Conservation (phyloP, 176 grass and related monocot genomes). For the barley (Hordeum vulgare) region DNA sequence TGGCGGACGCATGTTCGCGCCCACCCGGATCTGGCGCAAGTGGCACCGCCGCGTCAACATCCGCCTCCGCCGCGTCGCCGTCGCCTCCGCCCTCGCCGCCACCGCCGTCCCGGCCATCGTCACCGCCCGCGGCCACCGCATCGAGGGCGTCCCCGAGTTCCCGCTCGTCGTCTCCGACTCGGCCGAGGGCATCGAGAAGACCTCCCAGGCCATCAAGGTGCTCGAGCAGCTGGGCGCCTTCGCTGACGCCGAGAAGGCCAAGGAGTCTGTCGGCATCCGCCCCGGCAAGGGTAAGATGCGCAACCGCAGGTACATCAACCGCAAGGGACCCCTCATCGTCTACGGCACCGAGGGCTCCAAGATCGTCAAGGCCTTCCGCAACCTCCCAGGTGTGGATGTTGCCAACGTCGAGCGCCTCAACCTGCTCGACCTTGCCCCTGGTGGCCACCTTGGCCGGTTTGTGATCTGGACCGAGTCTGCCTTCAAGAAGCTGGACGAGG, state of each 20-base stretch:
- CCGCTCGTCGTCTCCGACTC: slow-evolving; percentile 74
- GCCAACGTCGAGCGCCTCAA: slow-evolving; percentile 87
- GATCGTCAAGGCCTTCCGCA: slow-evolving; percentile 84
- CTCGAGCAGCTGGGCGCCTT: slow-evolving; percentile 72
- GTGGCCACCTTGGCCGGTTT: slow-evolving; percentile 80
- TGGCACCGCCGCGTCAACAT: slow-evolving; percentile 62
- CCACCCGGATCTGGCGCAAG: slow-evolving; percentile 66
- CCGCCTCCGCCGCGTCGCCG: slow-evolving; percentile 46
- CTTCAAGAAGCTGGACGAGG: slow-evolving; percentile 80
- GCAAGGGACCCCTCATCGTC: slow-evolving; percentile 78
- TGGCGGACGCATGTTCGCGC: slow-evolving; percentile 72
- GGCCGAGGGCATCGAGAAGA: slow-evolving; percentile 69
- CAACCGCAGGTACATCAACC: slow-evolving; percentile 78
- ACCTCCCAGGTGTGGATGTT: slow-evolving; percentile 73
- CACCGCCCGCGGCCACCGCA: slow-evolving; percentile 62
- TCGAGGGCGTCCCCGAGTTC: slow-evolving; percentile 67
- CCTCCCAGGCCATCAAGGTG: slow-evolving; percentile 66
- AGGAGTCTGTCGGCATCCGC: slow-evolving; percentile 66
- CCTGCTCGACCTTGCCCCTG: slow-evolving; percentile 74
- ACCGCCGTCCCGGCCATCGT: slow-evolving; percentile 71
- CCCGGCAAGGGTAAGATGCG: slow-evolving; percentile 70
- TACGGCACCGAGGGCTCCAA: slow-evolving; percentile 85
- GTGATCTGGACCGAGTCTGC: slow-evolving; percentile 91
- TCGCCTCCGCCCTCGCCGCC: slow-evolving; percentile 62
- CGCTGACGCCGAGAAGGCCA: slow-evolving; percentile 79